A percentile compares a stretch with the other conserved stretches of the same genome.
Conservation (phyloP, 345 rosid species). For the Carallia pectinifolia region DNA sequence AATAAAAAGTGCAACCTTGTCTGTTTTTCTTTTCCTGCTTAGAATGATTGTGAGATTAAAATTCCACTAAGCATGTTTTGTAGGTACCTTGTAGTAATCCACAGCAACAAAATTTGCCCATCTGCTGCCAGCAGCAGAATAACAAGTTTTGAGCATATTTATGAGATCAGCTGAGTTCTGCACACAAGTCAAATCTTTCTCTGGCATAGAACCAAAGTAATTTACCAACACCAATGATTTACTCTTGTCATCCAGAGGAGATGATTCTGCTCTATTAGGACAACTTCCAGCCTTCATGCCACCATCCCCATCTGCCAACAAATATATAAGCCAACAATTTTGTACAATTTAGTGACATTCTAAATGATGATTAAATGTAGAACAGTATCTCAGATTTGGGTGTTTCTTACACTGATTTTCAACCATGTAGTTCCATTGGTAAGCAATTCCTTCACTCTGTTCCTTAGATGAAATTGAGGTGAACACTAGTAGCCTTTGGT, state of each 20-base stretch:
- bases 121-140: constrained; percentile 45
- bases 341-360: not conserved
- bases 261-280: constrained; percentile 51
- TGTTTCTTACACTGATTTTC: constrained; percentile 60
- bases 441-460: constrained; percentile 58
- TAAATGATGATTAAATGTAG: not conserved
- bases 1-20: not conserved
- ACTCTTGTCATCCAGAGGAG: constrained; percentile 38
- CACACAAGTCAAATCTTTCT: constrained; percentile 34
- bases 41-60: not conserved
- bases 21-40: not conserved
- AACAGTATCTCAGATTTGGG: not conserved
- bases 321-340: no score
- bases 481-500: constrained; percentile 59
- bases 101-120: constrained; percentile 71
- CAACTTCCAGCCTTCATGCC: constrained; percentile 63
- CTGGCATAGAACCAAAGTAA: constrained; percentile 25
- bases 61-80: not conserved
- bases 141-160: constrained; percentile 50
- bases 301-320: constrained; percentile 51
- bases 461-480: constrained; percentile 56
- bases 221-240: constrained; percentile 50
- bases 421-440: constrained; percentile 80
- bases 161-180: constrained; percentile 51
- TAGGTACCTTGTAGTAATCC: constrained; percentile 48